A percentile compares a stretch with the other conserved stretches of the same genome.
Evolutionary conservation across 2,329 filamentous ascomycete species (phyloP).

Genomic region (Chaetothyriales sp.): DNA sequence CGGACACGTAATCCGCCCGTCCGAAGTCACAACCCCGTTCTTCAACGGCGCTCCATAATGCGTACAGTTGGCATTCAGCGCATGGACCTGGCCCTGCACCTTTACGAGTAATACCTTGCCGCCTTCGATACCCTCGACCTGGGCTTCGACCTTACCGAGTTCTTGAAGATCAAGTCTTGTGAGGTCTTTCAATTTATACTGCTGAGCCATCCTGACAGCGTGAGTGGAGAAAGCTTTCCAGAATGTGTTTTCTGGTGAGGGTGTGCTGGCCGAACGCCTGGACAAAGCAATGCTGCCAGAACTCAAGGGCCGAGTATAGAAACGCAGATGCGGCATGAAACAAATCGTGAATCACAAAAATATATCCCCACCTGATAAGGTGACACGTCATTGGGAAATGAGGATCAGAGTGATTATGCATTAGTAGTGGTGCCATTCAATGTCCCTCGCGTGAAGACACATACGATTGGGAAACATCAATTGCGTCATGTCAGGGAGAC

Average conservation of each 20-base stretch:
- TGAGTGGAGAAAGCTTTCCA: no score
- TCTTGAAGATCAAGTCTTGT: conserved; percentile 58
- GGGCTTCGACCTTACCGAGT: conserved; percentile 74
- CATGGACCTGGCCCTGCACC: conserved; percentile 60
- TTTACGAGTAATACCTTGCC: conserved; percentile 81
- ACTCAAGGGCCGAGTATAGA: no score
- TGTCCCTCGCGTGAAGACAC: not conserved
- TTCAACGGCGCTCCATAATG: conserved; percentile 87
- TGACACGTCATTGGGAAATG: no score
- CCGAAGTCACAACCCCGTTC: conserved; percentile 69
- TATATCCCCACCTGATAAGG: no score
- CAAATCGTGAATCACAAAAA: no score
- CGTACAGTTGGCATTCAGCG: conserved; percentile 67
- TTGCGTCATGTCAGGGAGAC: not conserved
- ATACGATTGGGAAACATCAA: not conserved
- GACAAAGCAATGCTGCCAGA: no score
- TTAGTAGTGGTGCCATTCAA: not conserved
- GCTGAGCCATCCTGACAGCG: conserved; percentile 14
- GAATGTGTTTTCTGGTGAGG: no score
- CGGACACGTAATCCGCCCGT: conserved; percentile 77
- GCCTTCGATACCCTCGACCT: conserved; percentile 76
- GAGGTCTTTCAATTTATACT: conserved; percentile 17
- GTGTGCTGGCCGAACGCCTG: no score
- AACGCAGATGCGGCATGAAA: no score
- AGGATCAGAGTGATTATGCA: no score